Evolutionary conservation across 2,329 filamentous ascomycete genomes (phyloP), one percentile per base, ranked within the genome.

Genomic region (Colletotrichum scovillei): DNA sequence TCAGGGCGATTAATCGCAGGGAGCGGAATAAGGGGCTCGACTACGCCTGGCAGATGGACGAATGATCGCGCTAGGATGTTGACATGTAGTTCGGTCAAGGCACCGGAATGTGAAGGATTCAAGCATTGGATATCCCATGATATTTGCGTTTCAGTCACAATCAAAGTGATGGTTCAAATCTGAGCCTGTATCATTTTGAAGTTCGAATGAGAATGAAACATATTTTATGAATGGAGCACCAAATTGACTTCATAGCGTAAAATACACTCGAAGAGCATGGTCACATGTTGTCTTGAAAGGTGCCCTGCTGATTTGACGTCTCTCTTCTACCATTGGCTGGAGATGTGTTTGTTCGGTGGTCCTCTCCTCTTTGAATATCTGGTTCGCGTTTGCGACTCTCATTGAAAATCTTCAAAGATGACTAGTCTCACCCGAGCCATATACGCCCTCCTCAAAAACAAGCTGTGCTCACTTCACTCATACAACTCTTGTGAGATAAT

Each of bases 11-110:
- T 76, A 98, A 98, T 81, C 87, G 91, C 77, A 90, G 90, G 77
- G 91, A 92, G 78, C 91, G 95, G 80, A 91, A 93, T 77, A 93
- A 94, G 82, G 92, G 92, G 38, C 82, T 98, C 79, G 92, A 96
- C 78, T 98, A 98, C 82, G 91, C 93, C 38, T 99, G 96, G 97
- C 94, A 98, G 86, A 97, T 97, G 93, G 97, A 98, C 84, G 94
- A 95, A 82, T 97, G 88, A 81, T 72, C 16, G 16, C 35, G 24
- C 11, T 49, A n/a, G 19, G 19, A 22, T 49, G 42, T 19, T 19
- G 7, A n/a, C 8, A 19, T 11, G 4, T n/a, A 8, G 4, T 49
- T 49, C 19, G 42, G 19, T 49, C 8, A 7, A n/a, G 19, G 19
- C 19, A 49, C 8, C 42, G 42, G 19, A n/a, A 4, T n/a, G 7